These are phyloP conservation scores for Mimosa pudica DNA, from an alignment of 306 rosid species.

Conservation along the genomic window DNA sequence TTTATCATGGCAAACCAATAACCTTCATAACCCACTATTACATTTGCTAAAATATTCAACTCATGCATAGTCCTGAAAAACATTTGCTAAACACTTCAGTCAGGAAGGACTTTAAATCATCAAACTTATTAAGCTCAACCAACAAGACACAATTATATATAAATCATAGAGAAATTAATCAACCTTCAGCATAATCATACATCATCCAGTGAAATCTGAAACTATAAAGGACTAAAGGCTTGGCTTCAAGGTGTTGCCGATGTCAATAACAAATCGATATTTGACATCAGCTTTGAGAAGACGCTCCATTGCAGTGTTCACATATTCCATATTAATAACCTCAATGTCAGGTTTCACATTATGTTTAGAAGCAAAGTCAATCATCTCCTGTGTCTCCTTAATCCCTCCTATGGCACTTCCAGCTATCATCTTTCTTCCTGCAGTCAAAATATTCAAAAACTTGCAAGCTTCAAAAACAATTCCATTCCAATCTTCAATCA, in stretches of 20 bases:
- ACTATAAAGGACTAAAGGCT: not conserved
- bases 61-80: not conserved
- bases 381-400: slow-evolving; percentile 53
- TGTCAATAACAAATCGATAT: slow-evolving; percentile 52
- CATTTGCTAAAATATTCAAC: not conserved
- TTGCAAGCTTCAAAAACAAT: not conserved
- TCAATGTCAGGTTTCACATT: slow-evolving; percentile 45
- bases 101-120: not conserved
- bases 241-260: slow-evolving; percentile 36
- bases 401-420: slow-evolving; percentile 44
- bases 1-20: not conserved
- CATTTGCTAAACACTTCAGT: not conserved
- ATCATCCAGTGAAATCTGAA: not conserved
- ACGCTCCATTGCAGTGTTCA: slow-evolving; percentile 51
- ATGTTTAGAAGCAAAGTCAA: slow-evolving; percentile 50
- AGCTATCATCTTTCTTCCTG: slow-evolving; percentile 45
- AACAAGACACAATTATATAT: not conserved
- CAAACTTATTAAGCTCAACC: not conserved
- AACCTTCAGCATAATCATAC: not conserved
- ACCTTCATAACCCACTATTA: not conserved
- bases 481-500: not conserved
- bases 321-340: slow-evolving; percentile 47
- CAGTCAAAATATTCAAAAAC: not conserved
- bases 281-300: slow-evolving; percentile 41
- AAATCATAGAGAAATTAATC: not conserved